Percentiles rank a stretch among this genome's conserved stretches.
phyloP scores from a whole-genome alignment of 2,329 filamentous ascomycete species.

The Venturia oleaginea region DNA sequence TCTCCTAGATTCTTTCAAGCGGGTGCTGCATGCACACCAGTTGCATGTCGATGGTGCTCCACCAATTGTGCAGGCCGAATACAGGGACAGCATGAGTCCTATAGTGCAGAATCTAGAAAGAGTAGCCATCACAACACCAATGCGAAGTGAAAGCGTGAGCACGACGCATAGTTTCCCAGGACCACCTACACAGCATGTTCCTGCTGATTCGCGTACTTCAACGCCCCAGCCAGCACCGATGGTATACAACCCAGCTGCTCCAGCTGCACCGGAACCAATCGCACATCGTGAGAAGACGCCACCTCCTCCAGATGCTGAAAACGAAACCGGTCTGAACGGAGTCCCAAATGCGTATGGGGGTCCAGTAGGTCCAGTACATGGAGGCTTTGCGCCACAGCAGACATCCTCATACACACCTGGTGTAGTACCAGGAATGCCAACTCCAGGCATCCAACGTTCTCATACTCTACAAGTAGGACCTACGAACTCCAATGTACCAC shows the following conservation, averaged over 20 bases:
- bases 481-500: conserved; percentile 26
- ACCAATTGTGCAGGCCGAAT: conserved; percentile 37
- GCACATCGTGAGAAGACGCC: conserved; percentile 71
- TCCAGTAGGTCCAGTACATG: conserved; percentile 6
- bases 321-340: conserved; percentile 34
- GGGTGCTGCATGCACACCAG: conserved; percentile 50
- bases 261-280: conserved; percentile 63
- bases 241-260: conserved; percentile 72
- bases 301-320: conserved; percentile 57
- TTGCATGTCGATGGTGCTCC: conserved; percentile 60
- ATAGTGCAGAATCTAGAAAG: conserved; percentile 66
- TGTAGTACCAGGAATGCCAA: conserved; percentile 25
- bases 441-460: conserved; percentile 23
- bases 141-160: conserved; percentile 20
- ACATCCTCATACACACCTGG: conserved; percentile 32
- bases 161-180: conserved; percentile 23
- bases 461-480: conserved; percentile 19
- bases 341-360: conserved; percentile 31
- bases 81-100: conserved; percentile 49
- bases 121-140: conserved; percentile 18
- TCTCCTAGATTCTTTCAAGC: conserved; percentile 59
- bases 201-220: conserved; percentile 21
- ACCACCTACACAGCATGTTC: conserved; percentile 17
- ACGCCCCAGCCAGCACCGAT: conserved; percentile 44
- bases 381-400: conserved; percentile 13